A percentile compares a stretch with the other conserved stretches of the same genome.
Conservation (phyloP, 2,329 filamentous ascomycete species). For the Botrytis sinoallii region DNA sequence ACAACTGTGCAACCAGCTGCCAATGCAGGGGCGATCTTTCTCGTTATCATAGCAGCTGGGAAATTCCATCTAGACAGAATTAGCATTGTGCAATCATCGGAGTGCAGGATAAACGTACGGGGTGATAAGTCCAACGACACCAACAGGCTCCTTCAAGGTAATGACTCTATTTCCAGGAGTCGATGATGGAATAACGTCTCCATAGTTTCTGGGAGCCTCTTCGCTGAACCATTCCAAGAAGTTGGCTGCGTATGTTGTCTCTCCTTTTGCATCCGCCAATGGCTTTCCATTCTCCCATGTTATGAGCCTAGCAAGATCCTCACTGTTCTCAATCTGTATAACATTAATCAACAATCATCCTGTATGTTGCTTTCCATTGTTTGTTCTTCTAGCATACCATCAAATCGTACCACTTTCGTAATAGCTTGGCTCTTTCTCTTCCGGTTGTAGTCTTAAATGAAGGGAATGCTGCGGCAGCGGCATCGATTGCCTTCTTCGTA, state of each 20-base stretch:
- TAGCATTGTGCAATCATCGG: neutral
- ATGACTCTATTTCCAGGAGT: conserved; percentile 70
- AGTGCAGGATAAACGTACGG: conserved; percentile 44
- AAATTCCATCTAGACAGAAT: conserved; percentile 68
- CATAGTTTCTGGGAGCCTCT: conserved; percentile 71
- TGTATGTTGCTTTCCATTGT: neutral
- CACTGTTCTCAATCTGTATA: conserved; percentile 57
- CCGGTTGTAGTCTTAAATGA: conserved; percentile 69
- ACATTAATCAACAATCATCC: conserved; percentile 18
- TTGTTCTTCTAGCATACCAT: conserved; percentile 47
- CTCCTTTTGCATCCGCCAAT: conserved; percentile 67
- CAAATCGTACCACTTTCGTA: conserved; percentile 79
- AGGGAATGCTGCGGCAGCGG: conserved; percentile 74
- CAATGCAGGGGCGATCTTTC: conserved; percentile 70
- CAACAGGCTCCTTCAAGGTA: conserved; percentile 79
- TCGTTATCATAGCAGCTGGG: conserved; percentile 71
- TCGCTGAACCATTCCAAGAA: conserved; percentile 83
- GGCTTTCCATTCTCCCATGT: conserved; percentile 92
- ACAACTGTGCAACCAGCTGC: conserved; percentile 96
- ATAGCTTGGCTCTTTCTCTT: conserved; percentile 68
- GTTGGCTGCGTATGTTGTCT: conserved; percentile 68
- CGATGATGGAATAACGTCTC: conserved; percentile 69
- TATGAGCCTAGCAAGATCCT: conserved; percentile 78
- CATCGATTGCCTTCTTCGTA: conserved; percentile 75
- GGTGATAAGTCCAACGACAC: conserved; percentile 78